Conservation (phyloP, 805 yeast genomes). For the Metschnikowia vanudenii region DNA sequence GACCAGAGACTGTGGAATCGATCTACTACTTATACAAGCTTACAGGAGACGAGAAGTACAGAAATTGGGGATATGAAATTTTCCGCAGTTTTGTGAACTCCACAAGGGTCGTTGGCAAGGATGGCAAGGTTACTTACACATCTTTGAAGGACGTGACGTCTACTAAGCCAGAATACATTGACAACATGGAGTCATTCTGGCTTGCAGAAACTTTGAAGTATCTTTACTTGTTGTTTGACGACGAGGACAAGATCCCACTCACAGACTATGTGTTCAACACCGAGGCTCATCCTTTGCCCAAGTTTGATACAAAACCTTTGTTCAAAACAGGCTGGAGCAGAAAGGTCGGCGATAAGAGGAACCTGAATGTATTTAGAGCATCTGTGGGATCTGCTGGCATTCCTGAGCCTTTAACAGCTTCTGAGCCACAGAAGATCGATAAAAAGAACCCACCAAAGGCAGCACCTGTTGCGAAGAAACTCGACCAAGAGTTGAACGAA, state of each 20-base stretch:
- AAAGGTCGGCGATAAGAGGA: conserved; percentile 23
- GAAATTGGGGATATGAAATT: conserved; percentile 88
- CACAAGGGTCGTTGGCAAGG: conserved; percentile 45
- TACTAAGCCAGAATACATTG: conserved; percentile 51
- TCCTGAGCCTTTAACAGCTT: conserved; percentile 8
- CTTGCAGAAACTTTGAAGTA: conserved; percentile 89
- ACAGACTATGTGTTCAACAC: conserved; percentile 78
- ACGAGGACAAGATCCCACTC: conserved; percentile 60
- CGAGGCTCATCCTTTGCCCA: conserved; percentile 93
- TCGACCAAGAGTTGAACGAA: conserved; percentile 35
- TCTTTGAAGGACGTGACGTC: conserved; percentile 65
- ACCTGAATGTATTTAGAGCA: conserved; percentile 7
- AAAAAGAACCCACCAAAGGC: conserved; percentile 39
- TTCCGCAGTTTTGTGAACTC: conserved; percentile 66
- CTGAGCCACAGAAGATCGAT: conserved; percentile 20
- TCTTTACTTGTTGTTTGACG: conserved; percentile 49
- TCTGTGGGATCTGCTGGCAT: conserved; percentile 14
- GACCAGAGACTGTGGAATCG: conserved; percentile 94
- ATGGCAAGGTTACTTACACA: conserved; percentile 52
- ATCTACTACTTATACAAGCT: conserved; percentile 75
- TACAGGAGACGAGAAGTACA: conserved; percentile 75
- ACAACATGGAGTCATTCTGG: conserved; percentile 93
- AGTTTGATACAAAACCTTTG: conserved; percentile 48
- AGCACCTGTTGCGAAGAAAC: conserved; percentile 40
- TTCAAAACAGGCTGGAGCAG: conserved; percentile 66